Base-by-base conservation (phyloP, 108 stramenopile species). In the Cyclotella distinguenda region DNA sequence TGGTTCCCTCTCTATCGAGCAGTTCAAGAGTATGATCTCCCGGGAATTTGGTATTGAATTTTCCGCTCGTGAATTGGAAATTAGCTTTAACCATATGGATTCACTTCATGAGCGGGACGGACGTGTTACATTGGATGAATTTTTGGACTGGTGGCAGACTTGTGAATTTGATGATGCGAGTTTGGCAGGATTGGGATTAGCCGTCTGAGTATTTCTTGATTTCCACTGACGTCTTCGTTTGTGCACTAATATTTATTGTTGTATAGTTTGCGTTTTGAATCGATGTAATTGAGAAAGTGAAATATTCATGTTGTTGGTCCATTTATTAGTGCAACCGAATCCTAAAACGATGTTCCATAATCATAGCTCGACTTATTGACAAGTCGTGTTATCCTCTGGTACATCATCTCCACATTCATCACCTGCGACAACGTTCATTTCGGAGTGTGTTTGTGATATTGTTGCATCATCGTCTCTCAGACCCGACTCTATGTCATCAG, bases 1-100 rank as follows among this genome's bases (percentile, higher is more conserved):
- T n/a, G 84, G 81, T 23, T 60, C 47, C 11, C 51, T 85, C 27
- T 48, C 75, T 11, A 8, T 72, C 21, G 23, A 52, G 9, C 72
- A 78, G 63, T 85, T 85, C 55, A 32, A 59, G 33, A 49, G 22
- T 47, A 42, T 85, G 21, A 58, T 57, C 36, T 38, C 35, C 2
- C 19, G 9, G 6, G 42, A 44, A 28, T 60, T 60, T 45, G 59
- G 59, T 8, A 43, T 60, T 26, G 28, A 60, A 30, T 60, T 60
- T 31, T 25, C 40, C 4, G 11, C 43, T 18, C 39, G 59, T 39
- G 59, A 60, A 31, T 44, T 60, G 42, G 59, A 60, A 60, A 43
- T 44, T 15, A 60, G 59, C 18, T 60, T 60, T 45, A 30, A 44
- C 31, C 59, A 45, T 45, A 11, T 60, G 40, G 59, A 60, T 60